Conservation (phyloP, 192 early-diverging fungal species). For the Coemansia sp. region DNA sequence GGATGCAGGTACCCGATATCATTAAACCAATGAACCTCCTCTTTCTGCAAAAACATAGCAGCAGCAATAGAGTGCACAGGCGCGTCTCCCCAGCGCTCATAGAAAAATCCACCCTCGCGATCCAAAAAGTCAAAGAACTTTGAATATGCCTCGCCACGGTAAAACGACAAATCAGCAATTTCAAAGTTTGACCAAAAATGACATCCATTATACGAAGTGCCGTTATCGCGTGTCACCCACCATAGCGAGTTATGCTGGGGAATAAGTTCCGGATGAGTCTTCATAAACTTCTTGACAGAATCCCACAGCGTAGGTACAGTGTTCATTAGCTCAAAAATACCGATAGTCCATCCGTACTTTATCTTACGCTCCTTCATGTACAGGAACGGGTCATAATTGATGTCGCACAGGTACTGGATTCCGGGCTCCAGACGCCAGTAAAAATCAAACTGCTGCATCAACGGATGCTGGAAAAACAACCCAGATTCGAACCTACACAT, state of each 20-base stretch:
- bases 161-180: constrained; percentile 73
- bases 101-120: constrained; percentile 79
- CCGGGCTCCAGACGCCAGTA: constrained; percentile 74
- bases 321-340: constrained; percentile 52
- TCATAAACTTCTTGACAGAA: constrained; percentile 61
- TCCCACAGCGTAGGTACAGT: constrained; percentile 65
- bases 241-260: constrained; percentile 58
- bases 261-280: constrained; percentile 54
- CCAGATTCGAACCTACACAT: constrained; percentile 69
- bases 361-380: constrained; percentile 66
- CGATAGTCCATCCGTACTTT: constrained; percentile 66
- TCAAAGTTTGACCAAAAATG: constrained; percentile 86
- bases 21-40: constrained; percentile 73
- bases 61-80: constrained; percentile 71
- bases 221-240: constrained; percentile 49
- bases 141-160: constrained; percentile 64
- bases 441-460: constrained; percentile 61
- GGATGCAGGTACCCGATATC: constrained; percentile 71
- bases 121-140: constrained; percentile 73
- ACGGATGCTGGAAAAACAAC: constrained; percentile 62
- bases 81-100: constrained; percentile 71
- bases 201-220: constrained; percentile 58
- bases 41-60: constrained; percentile 61
- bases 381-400: constrained; percentile 67
- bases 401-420: constrained; percentile 65